These are phyloP conservation scores for Penicillium frequentans DNA, from an alignment of 2,329 filamentous ascomycete species.

Conservation along the genomic window DNA sequence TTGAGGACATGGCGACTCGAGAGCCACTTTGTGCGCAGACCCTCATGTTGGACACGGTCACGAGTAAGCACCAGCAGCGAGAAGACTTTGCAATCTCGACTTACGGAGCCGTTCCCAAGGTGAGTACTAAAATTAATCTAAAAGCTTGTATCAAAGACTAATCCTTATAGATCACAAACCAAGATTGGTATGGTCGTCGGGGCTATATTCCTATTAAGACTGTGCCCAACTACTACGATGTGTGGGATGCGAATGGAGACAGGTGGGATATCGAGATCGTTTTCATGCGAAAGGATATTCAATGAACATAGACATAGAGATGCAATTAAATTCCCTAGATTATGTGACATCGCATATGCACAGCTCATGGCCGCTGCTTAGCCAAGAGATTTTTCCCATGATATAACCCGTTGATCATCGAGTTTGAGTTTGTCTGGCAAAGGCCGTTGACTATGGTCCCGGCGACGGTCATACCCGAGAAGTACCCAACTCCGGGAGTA, in stretches of 20 bases:
- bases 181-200: constrained; percentile 24
- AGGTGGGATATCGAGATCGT: constrained; percentile 17
- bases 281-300: constrained; percentile 25
- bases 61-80: constrained; percentile 16
- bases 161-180: constrained; percentile 12
- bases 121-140: not conserved
- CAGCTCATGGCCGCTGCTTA: too few relatives aligned
- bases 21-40: constrained; percentile 17
- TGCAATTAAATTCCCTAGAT: too few relatives aligned
- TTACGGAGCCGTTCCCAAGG: constrained; percentile 18
- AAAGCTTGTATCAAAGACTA: not conserved
- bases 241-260: constrained; percentile 13
- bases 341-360: too few relatives aligned
- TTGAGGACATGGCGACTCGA: constrained; percentile 17
- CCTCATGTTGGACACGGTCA: constrained; percentile 20
- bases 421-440: too few relatives aligned
- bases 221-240: constrained; percentile 16
- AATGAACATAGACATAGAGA: not conserved
- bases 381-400: too few relatives aligned
- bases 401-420: too few relatives aligned
- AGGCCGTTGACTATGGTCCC: too few relatives aligned
- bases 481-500: too few relatives aligned
- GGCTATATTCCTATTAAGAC: constrained; percentile 20
- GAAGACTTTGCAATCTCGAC: constrained; percentile 17
- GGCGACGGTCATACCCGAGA: too few relatives aligned